These are phyloP conservation scores for Boletus rubescentipes DNA, from an alignment of 768 basidiomycete species.

Conservation along the genomic window DNA sequence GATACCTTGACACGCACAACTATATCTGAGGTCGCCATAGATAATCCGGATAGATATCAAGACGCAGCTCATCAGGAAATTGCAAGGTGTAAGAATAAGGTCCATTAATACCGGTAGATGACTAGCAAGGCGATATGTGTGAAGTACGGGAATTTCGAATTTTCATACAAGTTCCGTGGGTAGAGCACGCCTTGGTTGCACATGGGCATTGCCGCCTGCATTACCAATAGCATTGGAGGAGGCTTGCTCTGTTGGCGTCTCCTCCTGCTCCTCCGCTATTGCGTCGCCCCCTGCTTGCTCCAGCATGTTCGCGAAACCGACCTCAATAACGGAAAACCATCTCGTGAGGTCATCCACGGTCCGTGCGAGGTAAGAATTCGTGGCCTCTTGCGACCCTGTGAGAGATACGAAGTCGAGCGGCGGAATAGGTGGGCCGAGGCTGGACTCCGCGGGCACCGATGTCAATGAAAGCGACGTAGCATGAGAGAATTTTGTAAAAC, in stretches of 20 bases:
- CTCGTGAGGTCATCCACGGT: constrained; percentile 73
- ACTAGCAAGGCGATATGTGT: constrained; percentile 12
- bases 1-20: constrained; percentile 71
- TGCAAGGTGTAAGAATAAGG: constrained; percentile 7
- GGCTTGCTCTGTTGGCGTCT: constrained; percentile 28
- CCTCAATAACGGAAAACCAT: constrained; percentile 76
- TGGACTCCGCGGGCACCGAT: constrained; percentile 30
- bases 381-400: constrained; percentile 53
- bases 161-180: constrained; percentile 22
- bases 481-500: constrained; percentile 29
- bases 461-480: constrained; percentile 34
- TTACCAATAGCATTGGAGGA: constrained; percentile 7
- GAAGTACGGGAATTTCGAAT: constrained; percentile 4
- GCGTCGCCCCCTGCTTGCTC: constrained; percentile 49
- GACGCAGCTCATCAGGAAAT: constrained; percentile 12
- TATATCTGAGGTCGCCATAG: constrained; percentile 43
- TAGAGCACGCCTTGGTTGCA: constrained; percentile 10
- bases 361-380: constrained; percentile 66
- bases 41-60: constrained; percentile 17
- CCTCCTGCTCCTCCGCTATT: constrained; percentile 68
- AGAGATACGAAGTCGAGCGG: constrained; percentile 69
- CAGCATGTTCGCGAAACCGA: constrained; percentile 66
- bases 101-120: constrained; percentile 19
- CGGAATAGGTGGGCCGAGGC: constrained; percentile 48
- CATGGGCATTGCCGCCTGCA: constrained; percentile 7